Evolutionary conservation across 108 stramenopile species (phyloP).

Genomic region (Fistulifera solaris): DNA sequence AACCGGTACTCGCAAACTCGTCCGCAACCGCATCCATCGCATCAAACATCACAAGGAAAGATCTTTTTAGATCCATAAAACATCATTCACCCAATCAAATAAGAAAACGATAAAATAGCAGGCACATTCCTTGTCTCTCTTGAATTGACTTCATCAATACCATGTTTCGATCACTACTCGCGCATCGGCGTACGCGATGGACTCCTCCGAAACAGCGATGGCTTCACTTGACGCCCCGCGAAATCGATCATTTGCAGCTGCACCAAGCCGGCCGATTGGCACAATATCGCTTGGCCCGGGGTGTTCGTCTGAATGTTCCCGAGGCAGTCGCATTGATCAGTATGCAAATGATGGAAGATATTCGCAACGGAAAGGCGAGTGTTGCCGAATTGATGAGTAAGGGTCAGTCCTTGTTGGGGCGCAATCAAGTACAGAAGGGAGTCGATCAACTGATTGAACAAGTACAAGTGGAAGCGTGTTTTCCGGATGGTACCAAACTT

Average conservation of each 20-base stretch:
- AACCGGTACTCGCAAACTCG: too few relatives aligned
- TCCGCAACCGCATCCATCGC: too few relatives aligned
- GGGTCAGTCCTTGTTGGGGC: constrained; percentile 77
- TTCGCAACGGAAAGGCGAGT: constrained; percentile 74
- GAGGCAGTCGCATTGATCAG: constrained; percentile 87
- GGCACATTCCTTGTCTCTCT: too few relatives aligned
- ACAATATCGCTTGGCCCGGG: constrained; percentile 89
- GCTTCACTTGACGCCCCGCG: constrained; percentile 64
- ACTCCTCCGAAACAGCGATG: too few relatives aligned
- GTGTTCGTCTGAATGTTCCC: constrained; percentile 79
- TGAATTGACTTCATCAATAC: too few relatives aligned
- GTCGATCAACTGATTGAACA: constrained; percentile 74
- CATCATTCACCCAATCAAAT: too few relatives aligned
- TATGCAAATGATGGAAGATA: constrained; percentile 89
- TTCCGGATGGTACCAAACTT: constrained; percentile 98
- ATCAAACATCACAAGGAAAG: too few relatives aligned
- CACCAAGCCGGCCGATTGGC: constrained; percentile 84
- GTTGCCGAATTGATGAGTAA: constrained; percentile 86
- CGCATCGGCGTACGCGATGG: too few relatives aligned
- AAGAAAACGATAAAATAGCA: too few relatives aligned
- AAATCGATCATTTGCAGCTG: constrained; percentile 80
- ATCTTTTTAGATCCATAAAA: too few relatives aligned
- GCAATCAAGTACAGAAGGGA: constrained; percentile 78
- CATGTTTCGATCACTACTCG: too few relatives aligned
- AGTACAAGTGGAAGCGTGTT: constrained; percentile 97